Evolutionary conservation across 768 basidiomycete genomes (phyloP).

Genomic region (Pulveroboletus ravenelii): DNA sequence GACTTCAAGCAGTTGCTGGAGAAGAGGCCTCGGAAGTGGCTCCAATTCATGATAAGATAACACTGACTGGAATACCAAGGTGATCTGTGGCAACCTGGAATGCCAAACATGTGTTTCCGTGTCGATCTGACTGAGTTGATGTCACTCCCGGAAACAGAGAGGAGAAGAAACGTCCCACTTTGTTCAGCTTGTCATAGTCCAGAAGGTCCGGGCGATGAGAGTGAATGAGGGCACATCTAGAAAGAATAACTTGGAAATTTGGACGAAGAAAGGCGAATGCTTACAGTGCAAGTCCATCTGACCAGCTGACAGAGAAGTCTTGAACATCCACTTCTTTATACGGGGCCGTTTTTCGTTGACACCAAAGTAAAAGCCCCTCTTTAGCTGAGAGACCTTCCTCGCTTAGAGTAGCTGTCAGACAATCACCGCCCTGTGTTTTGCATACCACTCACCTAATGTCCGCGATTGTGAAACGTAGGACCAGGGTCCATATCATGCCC

Average conservation of each 20-base stretch:
- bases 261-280: constrained; percentile 23
- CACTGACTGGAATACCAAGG: constrained; percentile 82
- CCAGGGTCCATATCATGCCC: constrained; percentile 99
- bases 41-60: not conserved
- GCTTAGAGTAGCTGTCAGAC: constrained; percentile 39
- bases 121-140: constrained; percentile 56
- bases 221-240: constrained; percentile 94
- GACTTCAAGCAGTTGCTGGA: constrained; percentile 90
- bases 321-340: constrained; percentile 92
- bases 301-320: constrained; percentile 91
- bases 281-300: constrained; percentile 91
- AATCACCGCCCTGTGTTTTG: not conserved
- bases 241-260: constrained; percentile 5
- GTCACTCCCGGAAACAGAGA: constrained; percentile 6
- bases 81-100: constrained; percentile 85
- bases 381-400: constrained; percentile 99
- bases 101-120: constrained; percentile 81
- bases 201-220: constrained; percentile 94
- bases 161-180: constrained; percentile 41
- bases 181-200: constrained; percentile 83
- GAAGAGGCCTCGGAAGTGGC: constrained; percentile 1
- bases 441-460: constrained; percentile 77
- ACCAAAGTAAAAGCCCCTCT: constrained; percentile 96
- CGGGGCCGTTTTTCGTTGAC: constrained; percentile 89
- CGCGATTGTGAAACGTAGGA: constrained; percentile 95